phyloP scores from a whole-genome alignment of 768 basidiomycete genomes.

The Neoboletus magnificus region DNA sequence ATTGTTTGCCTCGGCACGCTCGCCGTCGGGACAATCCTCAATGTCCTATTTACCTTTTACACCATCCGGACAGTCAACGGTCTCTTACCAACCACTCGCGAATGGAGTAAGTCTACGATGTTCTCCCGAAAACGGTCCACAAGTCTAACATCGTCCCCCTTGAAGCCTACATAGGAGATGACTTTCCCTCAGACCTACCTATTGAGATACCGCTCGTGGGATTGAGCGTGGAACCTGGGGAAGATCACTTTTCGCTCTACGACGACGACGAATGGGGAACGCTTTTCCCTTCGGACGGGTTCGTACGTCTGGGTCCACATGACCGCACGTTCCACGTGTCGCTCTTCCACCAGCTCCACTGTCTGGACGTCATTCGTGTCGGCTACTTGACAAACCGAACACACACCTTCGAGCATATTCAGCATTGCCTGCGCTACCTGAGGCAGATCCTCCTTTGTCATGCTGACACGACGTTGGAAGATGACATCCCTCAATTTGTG shows the following conservation, averaged over 20 bases:
- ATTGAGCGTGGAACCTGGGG: conserved; percentile 24
- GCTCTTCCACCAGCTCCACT: conserved; percentile 51
- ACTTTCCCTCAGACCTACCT: conserved; percentile 33
- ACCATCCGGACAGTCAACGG: conserved; percentile 13
- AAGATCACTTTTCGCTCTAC: conserved; percentile 29
- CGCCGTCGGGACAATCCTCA: conserved; percentile 20
- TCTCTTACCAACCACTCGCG: conserved; percentile 12
- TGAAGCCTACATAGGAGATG: conserved; percentile 28
- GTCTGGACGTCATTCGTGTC: conserved; percentile 37
- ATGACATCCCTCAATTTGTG: conserved; percentile 26
- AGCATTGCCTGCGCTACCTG: conserved; percentile 40
- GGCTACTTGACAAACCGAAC: conserved; percentile 25
- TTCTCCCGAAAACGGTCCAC: background rate
- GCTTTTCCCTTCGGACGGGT: conserved; percentile 33
- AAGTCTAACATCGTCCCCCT: background rate
- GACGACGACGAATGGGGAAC: conserved; percentile 37
- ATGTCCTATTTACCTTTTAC: conserved; percentile 19
- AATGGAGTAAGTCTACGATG: conserved; percentile 19
- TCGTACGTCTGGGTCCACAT: conserved; percentile 33
- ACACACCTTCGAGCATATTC: conserved; percentile 29
- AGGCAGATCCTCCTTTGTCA: conserved; percentile 36
- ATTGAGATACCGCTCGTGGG: conserved; percentile 28
- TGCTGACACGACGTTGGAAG: conserved; percentile 38
- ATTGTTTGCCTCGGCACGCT: conserved; percentile 19
- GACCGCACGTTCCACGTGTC: conserved; percentile 33